A percentile compares a stretch with the other conserved stretches of the same genome.
phyloP scores from a whole-genome alignment of 2,329 filamentous ascomycete species.

The Diaporthe destruens region DNA sequence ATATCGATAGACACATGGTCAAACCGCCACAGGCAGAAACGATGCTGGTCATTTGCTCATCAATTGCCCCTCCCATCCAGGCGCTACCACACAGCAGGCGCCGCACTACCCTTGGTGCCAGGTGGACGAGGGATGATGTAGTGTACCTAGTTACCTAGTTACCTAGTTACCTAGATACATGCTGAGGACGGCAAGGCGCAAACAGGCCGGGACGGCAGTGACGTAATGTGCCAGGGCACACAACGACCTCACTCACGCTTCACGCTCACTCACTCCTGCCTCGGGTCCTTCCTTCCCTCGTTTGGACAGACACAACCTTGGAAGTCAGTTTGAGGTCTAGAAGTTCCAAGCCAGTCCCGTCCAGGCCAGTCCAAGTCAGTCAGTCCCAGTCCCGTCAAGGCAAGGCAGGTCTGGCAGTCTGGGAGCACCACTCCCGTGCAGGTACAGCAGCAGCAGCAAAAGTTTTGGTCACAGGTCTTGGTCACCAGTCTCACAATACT shows the following conservation, averaged over 20 bases:
- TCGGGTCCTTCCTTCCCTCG: no score
- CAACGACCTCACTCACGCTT: background rate
- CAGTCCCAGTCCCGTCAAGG: no score
- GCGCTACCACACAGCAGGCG: background rate
- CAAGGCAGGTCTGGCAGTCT: background rate
- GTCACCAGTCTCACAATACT: background rate
- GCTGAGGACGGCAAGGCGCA: background rate
- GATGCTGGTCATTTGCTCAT: conserved; percentile 6
- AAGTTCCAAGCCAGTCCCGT: no score
- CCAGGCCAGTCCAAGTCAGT: no score
- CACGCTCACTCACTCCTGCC: background rate
- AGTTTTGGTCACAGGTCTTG: background rate
- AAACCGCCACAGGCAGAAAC: conserved; percentile 1
- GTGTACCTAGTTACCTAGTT: no score
- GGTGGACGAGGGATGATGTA: no score
- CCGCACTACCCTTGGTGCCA: background rate
- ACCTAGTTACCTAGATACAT: background rate
- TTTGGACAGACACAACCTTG: background rate
- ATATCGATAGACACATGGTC: background rate
- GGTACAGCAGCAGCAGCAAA: no score
- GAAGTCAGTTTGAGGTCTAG: no score
- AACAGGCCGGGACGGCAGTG: background rate
- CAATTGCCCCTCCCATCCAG: background rate
- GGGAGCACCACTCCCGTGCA: background rate
- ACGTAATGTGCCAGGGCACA: conserved; percentile 22